Conservation (phyloP, 2,329 filamentous ascomycete species). For the Fusarium musae region DNA sequence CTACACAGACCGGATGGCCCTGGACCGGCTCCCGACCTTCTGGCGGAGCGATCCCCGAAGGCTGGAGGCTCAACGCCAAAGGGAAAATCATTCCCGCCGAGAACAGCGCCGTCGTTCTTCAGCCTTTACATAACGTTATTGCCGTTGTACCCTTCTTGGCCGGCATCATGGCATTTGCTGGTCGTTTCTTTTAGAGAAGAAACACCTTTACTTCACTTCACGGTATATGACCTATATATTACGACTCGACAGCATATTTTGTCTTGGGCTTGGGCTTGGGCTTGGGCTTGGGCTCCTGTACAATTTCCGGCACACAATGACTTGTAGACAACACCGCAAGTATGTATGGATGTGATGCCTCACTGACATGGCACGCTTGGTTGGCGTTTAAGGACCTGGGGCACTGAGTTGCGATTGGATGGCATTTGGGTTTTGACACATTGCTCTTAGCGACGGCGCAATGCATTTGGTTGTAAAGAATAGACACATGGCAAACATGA, state of each 20-base stretch:
- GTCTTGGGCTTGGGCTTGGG: not conserved
- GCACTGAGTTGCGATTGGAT: constrained; percentile 8
- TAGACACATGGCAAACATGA: constrained; percentile 19
- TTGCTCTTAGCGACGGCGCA: constrained; percentile 35
- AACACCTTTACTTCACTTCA: not conserved
- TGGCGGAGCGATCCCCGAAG: constrained; percentile 72
- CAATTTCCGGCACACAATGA: not conserved
- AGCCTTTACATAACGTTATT: constrained; percentile 39
- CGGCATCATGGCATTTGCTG: constrained; percentile 42
- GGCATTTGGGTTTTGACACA: not conserved
- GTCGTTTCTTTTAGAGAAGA: constrained; percentile 33
- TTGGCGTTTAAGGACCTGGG: constrained; percentile 22
- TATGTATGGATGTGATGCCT: constrained; percentile 13
- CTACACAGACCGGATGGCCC: constrained; percentile 72
- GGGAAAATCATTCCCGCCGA: constrained; percentile 80
- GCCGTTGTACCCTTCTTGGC: constrained; percentile 43
- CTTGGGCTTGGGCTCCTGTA: not conserved
- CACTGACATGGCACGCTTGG: constrained; percentile 12
- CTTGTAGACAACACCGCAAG: not conserved
- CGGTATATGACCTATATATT: constrained; percentile 33
- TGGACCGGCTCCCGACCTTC: constrained; percentile 69
- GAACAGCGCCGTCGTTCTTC: constrained; percentile 55
- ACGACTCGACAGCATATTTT: not conserved
- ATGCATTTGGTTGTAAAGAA: constrained; percentile 4
- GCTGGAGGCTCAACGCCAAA: constrained; percentile 82